Conservation (phyloP, 1,284 basidiomycete genomes). For the Cryptococcus sp. region DNA sequence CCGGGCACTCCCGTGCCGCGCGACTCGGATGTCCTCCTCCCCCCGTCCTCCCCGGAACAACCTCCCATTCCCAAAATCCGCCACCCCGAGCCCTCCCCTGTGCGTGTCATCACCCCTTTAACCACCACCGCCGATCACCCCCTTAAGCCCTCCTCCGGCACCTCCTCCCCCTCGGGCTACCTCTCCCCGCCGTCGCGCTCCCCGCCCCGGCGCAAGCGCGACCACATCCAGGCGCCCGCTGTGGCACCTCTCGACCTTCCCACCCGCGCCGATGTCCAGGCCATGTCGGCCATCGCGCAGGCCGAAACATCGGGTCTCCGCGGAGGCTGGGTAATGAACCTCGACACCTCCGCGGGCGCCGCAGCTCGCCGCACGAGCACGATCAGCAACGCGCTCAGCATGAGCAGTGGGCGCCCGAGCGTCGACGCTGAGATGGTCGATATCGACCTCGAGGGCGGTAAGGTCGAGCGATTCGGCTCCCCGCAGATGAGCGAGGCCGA, state of each 20-base stretch:
- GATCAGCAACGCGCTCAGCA: slow-evolving; percentile 4
- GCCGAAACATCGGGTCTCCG: slow-evolving; percentile 47
- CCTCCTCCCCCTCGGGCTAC: slow-evolving; percentile 21
- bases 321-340: slow-evolving; percentile 51
- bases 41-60: slow-evolving; percentile 39
- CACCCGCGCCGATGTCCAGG: slow-evolving; percentile 50
- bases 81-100: slow-evolving; percentile 27
- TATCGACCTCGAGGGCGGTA: slow-evolving; percentile 50
- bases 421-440: slow-evolving; percentile 48
- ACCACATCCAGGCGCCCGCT: slow-evolving; percentile 28
- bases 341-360: slow-evolving; percentile 31
- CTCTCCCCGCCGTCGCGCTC: slow-evolving; percentile 42
- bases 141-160: slow-evolving; percentile 14
- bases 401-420: slow-evolving; percentile 2
- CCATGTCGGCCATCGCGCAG: slow-evolving; percentile 47
- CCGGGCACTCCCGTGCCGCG: slow-evolving; percentile 36
- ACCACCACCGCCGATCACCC: slow-evolving; percentile 35
- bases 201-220: slow-evolving; percentile 17
- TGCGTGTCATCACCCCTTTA: slow-evolving; percentile 36
- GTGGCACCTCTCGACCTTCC: slow-evolving; percentile 46
- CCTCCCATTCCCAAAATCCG: slow-evolving; percentile 27
- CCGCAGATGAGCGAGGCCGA: slow-evolving; percentile 29
- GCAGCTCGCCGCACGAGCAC: slow-evolving; percentile 17
- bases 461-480: slow-evolving; percentile 37
- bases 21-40: slow-evolving; percentile 42